A percentile compares a stretch with the other conserved stretches of the same genome.
Evolutionary conservation across 225 moss, liverwort and hornwort species (phyloP).

Genomic region (Climacium dendroides): DNA sequence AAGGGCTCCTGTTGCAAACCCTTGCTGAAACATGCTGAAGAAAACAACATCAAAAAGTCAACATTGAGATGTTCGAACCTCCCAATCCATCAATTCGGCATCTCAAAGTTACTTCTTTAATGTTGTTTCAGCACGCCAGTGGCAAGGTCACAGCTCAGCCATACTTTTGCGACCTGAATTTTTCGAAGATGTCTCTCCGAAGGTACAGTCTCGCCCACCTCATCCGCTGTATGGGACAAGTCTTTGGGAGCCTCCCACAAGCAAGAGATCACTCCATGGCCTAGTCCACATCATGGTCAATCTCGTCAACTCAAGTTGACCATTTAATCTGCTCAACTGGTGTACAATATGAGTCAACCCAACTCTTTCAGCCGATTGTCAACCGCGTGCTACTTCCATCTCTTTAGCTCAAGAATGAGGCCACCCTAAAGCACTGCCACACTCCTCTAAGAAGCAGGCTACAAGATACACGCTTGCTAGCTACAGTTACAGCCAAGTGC

Average conservation of each 20-base stretch:
- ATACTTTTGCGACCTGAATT: not conserved
- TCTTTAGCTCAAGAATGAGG: not conserved
- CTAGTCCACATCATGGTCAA: not conserved
- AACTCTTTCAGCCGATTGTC: not conserved
- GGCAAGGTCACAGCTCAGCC: not conserved
- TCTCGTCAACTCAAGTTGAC: slow-evolving; percentile 19
- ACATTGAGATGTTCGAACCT: not conserved
- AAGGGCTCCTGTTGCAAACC: not conserved
- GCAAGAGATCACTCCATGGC: not conserved
- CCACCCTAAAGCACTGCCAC: not conserved
- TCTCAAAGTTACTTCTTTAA: not conserved
- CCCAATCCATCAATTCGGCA: not conserved
- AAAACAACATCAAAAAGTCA: not conserved
- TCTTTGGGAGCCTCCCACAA: not conserved
- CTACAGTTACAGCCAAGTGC: not conserved
- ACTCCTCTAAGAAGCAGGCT: not conserved
- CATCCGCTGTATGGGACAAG: not conserved
- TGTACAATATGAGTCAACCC: not conserved
- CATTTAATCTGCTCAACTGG: not conserved
- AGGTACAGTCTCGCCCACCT: not conserved
- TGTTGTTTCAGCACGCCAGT: not conserved
- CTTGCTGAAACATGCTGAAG: not conserved
- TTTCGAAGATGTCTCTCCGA: not conserved
- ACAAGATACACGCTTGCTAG: not conserved
- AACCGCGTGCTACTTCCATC: not conserved